phyloP scores from a whole-genome alignment of 768 basidiomycete genomes.

The Phaeolepiota aurea region DNA sequence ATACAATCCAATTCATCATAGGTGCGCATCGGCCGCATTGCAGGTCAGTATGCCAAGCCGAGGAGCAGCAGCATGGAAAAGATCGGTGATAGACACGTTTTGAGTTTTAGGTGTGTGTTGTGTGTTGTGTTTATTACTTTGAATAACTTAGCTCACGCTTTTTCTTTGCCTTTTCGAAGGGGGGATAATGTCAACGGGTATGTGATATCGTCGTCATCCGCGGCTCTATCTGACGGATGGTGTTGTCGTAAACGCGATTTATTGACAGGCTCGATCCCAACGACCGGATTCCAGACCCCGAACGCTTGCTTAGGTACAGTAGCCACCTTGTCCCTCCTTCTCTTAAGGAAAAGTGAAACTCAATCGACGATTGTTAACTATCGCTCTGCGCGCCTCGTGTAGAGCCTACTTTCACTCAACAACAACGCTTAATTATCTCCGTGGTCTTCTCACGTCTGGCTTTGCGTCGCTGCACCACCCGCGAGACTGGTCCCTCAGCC shows the following conservation, averaged over 20 bases:
- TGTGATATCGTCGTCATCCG: slow-evolving; percentile 10
- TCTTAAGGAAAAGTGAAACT: neutral
- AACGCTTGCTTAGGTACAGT: slow-evolving; percentile 69
- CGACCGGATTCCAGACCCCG: slow-evolving; percentile 86
- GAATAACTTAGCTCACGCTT: neutral
- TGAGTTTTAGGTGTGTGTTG: slow-evolving; percentile 73
- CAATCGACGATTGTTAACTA: too few relatives aligned
- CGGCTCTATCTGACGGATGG: neutral
- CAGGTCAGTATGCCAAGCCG: slow-evolving; percentile 95
- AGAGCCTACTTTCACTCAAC: slow-evolving; percentile 97
- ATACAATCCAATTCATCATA: slow-evolving; percentile 14
- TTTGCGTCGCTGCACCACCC: slow-evolving; percentile 92
- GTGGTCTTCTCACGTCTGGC: slow-evolving; percentile 81
- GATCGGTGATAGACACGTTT: slow-evolving; percentile 65
- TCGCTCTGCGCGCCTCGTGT: slow-evolving; percentile 4
- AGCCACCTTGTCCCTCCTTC: slow-evolving; percentile 1
- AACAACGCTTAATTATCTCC: slow-evolving; percentile 87
- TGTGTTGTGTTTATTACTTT: slow-evolving; percentile 2
- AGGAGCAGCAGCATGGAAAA: slow-evolving; percentile 78
- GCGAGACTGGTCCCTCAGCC: slow-evolving; percentile 83
- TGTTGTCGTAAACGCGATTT: slow-evolving; percentile 6
- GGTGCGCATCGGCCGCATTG: slow-evolving; percentile 86
- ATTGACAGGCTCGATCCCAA: slow-evolving; percentile 58
- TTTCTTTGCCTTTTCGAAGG: slow-evolving; percentile 25
- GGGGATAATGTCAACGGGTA: slow-evolving; percentile 97